These are phyloP conservation scores for Nematocida displodere DNA, from an alignment of 371 early-diverging fungal species.

Conservation along the genomic window DNA sequence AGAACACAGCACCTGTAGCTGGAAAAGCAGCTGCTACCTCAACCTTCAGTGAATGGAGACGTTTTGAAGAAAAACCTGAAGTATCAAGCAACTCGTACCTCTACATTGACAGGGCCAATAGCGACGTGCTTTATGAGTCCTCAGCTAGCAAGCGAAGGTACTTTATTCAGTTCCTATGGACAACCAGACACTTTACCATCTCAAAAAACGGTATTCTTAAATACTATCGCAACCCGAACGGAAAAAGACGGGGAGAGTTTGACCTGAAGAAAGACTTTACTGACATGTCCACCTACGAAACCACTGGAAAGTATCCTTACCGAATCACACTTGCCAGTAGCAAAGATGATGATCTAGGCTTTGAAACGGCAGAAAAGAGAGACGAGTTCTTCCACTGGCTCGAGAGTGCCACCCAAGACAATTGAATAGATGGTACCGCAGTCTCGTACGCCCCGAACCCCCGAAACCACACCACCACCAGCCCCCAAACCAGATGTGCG, in stretches of 20 bases:
- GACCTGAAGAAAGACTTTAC: conserved; percentile 22
- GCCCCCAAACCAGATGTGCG: conserved; percentile 9
- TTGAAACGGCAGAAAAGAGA: conserved; percentile 46
- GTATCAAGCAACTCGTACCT: background rate
- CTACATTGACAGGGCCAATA: conserved; percentile 1
- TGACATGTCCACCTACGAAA: background rate
- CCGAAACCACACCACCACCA: background rate
- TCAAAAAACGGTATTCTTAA: conserved; percentile 44
- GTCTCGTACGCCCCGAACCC: background rate
- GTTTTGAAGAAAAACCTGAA: conserved; percentile 21
- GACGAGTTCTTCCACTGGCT: conserved; percentile 51
- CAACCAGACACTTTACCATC: conserved; percentile 50
- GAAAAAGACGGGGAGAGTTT: conserved; percentile 43
- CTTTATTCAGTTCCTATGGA: conserved; percentile 52
- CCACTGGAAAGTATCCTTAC: conserved; percentile 5
- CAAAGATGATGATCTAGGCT: conserved; percentile 33
- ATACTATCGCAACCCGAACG: conserved; percentile 32
- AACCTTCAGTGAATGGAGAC: background rate
- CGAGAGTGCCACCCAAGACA: background rate
- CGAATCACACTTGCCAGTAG: conserved; percentile 20
- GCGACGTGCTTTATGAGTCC: conserved; percentile 38
- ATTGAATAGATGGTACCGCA: background rate
- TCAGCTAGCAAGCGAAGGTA: conserved; percentile 26
- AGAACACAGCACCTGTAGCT: background rate
- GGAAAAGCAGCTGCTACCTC: background rate